Base-by-base conservation (phyloP, 495 filamentous ascomycete species). In the Pseudevernia furfuracea region DNA sequence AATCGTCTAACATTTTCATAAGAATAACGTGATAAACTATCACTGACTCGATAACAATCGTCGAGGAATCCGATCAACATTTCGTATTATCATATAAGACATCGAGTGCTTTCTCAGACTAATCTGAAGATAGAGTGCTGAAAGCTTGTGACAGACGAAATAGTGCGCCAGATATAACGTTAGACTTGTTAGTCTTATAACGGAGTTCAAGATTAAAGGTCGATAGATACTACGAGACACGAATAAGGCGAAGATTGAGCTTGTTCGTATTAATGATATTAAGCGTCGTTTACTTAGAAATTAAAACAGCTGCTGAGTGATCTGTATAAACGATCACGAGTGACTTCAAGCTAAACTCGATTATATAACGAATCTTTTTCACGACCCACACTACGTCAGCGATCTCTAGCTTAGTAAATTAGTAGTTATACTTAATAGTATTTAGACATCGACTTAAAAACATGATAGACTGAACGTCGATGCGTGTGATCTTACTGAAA, bases 231-330 rank as follows among this genome's bases (percentile, higher is more conserved):
- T 66, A 56, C 0, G 3, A 52, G 1, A n/a, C n/a, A 3, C 23
- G 19, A 19, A 66, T 43, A 17, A 60, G 28, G 0, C 34, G 7
- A 0, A 66, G 15, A 61, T 66, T 61, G 15, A 61, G 19, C 15
- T 66, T 60, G 56, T 66, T 61, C 28, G 28, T 66, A 56, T 44
- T 66, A 0, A 44, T 61, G 30, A 23, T 66, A 17, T 19, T 39
- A 37, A 66, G 30, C 0, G 32, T 60, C 7, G 9, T 59, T 41
- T 63, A 49, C 30, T 38, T 44, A 58, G 28, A 52, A 38, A 67
- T 57, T 15, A 59, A 63, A 14, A 64, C 10, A 32, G 60, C 8
- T 19, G 34, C 17, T 56, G 28, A 53, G 19, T 60, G 39, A 53
- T 66, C 23, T 12, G 1, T 60, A 43, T 61, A 66, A n/a, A 66